phyloP scores from a whole-genome alignment of 164 flowering plant species.

The Aristolochia californica region DNA sequence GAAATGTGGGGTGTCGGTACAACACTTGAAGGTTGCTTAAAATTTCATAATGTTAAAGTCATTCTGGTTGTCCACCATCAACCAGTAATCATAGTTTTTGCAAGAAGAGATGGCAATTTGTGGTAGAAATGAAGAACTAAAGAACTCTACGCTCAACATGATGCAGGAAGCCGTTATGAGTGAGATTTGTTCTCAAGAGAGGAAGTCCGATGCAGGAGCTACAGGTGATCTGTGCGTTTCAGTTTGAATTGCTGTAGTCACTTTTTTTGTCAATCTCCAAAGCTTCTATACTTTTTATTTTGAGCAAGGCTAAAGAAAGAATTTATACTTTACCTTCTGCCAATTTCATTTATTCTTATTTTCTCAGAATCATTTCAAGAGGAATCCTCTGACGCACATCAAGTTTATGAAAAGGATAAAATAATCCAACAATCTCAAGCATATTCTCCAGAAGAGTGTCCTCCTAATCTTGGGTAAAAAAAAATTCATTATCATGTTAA shows the following conservation, averaged over 20 bases:
- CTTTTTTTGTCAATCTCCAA: too few relatives aligned
- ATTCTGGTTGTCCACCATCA: not conserved
- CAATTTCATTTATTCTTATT: not conserved
- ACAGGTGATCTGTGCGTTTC: constrained; percentile 33
- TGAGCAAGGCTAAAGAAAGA: not conserved
- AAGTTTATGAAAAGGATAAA: not conserved
- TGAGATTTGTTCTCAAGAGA: constrained; percentile 53
- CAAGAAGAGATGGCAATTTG: not conserved
- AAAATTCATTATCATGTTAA: too few relatives aligned
- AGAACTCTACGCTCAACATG: constrained; percentile 48
- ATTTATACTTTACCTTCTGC: not conserved
- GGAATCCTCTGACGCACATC: too few relatives aligned
- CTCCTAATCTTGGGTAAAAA: too few relatives aligned
- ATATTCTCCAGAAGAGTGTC: too few relatives aligned
- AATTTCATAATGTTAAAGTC: too few relatives aligned
- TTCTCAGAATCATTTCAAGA: constrained; percentile 33
- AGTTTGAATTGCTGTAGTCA: not conserved
- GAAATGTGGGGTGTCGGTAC: too few relatives aligned
- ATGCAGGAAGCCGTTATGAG: constrained; percentile 58
- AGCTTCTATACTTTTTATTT: not conserved
- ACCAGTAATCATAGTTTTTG: not conserved
- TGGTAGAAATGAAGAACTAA: constrained; percentile 30
- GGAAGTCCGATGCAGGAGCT: constrained; percentile 54
- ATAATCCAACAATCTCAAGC: too few relatives aligned
- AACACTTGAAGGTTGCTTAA: too few relatives aligned